Evolutionary conservation across 1,284 basidiomycete genomes (phyloP), one percentile per base, ranked within the genome.

Genomic region (Ceratobasidium sp.): DNA sequence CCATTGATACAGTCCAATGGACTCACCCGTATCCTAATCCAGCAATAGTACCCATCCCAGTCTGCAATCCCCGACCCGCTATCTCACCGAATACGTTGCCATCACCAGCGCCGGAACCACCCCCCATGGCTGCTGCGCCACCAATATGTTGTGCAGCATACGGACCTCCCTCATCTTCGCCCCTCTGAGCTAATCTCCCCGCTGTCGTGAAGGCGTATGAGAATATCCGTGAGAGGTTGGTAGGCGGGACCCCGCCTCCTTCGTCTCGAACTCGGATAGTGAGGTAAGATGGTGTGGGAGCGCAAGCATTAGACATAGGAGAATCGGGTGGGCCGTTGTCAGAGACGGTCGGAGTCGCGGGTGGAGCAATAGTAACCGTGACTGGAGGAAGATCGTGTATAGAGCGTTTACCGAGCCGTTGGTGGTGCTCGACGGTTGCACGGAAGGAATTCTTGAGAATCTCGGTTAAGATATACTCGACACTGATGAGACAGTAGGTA

Each of bases 171-270:
- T 86, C 83, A 69, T 80, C 83, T 79, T 76, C 80, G 39, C 75
- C 65, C 14, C 77, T 75, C 0, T 85, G 84, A 2, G 78, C 78
- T 53, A 74, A 77, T 39, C 81, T 79, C 13, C 88, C 88, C 14
- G 91, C 92, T 2, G 94, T 96, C 1, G 94, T 95, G 81, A 95
- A 96, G 6, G 94, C 93, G 80, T 96, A 96, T 27, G 92, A 93
- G 81, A 96, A 96, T 74, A 96, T 92, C 65, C 89, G 87, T 19
- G 87, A 83, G 84, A 96, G 88, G 80, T 95, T 89, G 8, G 86
- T 83, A 2, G 90, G 90, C 0, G 89, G 85, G 46, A 96, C 90
- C 2, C 94, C 94, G 19, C 94, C 94, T 2, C 95, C 95, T 78
- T 93, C 89, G 78, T 96, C 94, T 39, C 95, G 87, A 29, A 96